A percentile compares a stretch with the other conserved stretches of the same genome.
Conservation (phyloP, 2,329 filamentous ascomycete species). For the Hymenoscyphus infarciens region DNA sequence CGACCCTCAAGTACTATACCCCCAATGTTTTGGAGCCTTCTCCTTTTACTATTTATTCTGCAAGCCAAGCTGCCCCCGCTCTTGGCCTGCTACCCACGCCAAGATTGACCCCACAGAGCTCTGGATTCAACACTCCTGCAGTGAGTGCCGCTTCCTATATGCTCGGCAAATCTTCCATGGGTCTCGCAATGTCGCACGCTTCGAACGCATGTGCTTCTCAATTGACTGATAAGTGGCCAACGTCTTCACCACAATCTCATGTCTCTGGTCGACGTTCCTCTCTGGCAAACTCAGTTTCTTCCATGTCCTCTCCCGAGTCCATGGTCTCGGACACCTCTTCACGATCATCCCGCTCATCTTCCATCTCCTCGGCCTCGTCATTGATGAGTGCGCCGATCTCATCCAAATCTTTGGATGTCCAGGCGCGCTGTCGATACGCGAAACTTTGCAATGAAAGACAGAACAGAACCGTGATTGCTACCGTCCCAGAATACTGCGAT, state of each 20-base stretch:
- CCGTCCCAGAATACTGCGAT: conserved; percentile 55
- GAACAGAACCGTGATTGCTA: conserved; percentile 51
- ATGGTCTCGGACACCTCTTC: conserved; percentile 59
- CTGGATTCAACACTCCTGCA: conserved; percentile 57
- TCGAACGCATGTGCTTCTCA: conserved; percentile 45
- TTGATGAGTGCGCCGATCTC: conserved; percentile 55
- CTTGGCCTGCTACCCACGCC: conserved; percentile 57
- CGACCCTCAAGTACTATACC: conserved; percentile 42
- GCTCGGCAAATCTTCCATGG: conserved; percentile 54
- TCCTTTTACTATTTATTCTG: conserved; percentile 41
- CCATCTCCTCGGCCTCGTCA: conserved; percentile 60
- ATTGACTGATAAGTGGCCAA: conserved; percentile 51
- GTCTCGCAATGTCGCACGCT: conserved; percentile 56
- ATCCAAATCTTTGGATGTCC: conserved; percentile 51
- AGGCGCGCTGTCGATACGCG: conserved; percentile 61
- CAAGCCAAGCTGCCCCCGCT: conserved; percentile 48
- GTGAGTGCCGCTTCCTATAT: conserved; percentile 51
- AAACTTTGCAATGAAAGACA: conserved; percentile 57
- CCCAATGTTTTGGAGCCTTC: conserved; percentile 50
- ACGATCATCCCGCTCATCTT: conserved; percentile 57
- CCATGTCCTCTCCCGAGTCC: conserved; percentile 62
- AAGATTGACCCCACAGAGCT: conserved; percentile 53
- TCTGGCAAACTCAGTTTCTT: conserved; percentile 59
- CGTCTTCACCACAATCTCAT: conserved; percentile 52
- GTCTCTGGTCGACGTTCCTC: conserved; percentile 55